A percentile compares a stretch with the other conserved stretches of the same genome.
These are phyloP conservation scores for Magnolia kwangsiensis DNA, from an alignment of 164 flowering plant species.

Conservation along the genomic window DNA sequence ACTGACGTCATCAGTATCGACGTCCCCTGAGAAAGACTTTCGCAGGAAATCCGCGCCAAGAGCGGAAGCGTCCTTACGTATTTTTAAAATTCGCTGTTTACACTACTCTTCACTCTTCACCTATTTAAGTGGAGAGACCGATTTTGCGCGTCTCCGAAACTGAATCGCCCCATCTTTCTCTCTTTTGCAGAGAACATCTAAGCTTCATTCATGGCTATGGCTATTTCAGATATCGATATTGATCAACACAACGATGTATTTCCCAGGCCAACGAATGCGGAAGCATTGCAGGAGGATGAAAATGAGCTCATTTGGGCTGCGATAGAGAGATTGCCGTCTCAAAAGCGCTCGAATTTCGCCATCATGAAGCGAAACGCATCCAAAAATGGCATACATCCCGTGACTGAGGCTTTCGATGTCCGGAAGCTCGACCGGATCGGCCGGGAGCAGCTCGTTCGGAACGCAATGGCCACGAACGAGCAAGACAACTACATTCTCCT, in stretches of 20 bases:
- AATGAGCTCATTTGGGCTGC: slow-evolving; percentile 80
- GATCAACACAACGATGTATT: slow-evolving; percentile 22
- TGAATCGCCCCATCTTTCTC: too few relatives aligned
- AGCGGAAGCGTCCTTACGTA: too few relatives aligned
- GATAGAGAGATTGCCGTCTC: slow-evolving; percentile 62
- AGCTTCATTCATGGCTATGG: too few relatives aligned
- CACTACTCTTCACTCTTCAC: too few relatives aligned
- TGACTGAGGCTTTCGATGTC: slow-evolving; percentile 56
- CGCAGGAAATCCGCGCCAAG: too few relatives aligned
- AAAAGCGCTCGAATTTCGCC: slow-evolving; percentile 46
- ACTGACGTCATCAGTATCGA: too few relatives aligned
- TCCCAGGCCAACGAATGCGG: slow-evolving; percentile 58
- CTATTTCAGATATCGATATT: too few relatives aligned
- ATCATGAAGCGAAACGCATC: slow-evolving; percentile 37
- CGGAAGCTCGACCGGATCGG: slow-evolving; percentile 45
- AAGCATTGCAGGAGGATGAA: slow-evolving; percentile 54
- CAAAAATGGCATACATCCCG: slow-evolving; percentile 10
- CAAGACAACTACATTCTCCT: slow-evolving; percentile 76
- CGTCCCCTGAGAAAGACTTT: too few relatives aligned
- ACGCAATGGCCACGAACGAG: slow-evolving; percentile 72
- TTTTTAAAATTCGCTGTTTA: too few relatives aligned
- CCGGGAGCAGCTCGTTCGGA: slow-evolving; percentile 58
- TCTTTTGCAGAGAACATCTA: too few relatives aligned
- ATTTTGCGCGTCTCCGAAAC: too few relatives aligned
- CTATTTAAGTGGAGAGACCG: too few relatives aligned